Conservation (phyloP, 2,329 filamentous ascomycete genomes). For the Verticillium zaregamsianum region DNA sequence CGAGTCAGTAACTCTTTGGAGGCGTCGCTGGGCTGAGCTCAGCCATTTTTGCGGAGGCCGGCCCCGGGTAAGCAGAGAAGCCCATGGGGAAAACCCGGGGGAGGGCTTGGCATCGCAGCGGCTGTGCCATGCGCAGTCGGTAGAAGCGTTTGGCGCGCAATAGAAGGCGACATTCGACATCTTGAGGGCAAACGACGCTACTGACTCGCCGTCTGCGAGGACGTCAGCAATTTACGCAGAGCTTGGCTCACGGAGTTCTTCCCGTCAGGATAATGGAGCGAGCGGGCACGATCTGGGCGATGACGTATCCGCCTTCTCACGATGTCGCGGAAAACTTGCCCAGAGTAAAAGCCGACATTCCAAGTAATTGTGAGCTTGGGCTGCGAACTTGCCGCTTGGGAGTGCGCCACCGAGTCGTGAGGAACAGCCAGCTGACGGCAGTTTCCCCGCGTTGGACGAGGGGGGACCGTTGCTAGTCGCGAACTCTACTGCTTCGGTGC, state of each 20-base stretch:
- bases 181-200: not conserved
- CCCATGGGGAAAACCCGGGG: not conserved
- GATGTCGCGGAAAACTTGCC: not conserved
- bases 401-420: not conserved
- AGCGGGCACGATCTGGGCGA: not conserved
- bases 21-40: not conserved
- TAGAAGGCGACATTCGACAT: not conserved
- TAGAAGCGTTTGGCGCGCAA: not conserved
- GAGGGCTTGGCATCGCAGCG: not conserved
- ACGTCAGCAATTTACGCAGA: not conserved
- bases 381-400: not conserved
- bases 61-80: not conserved
- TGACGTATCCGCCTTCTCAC: not conserved
- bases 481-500: not conserved
- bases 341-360: not conserved
- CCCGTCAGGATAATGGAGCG: not conserved
- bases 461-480: not conserved
- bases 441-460: not conserved
- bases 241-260: not conserved
- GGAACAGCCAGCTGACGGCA: not conserved
- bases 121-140: not conserved
- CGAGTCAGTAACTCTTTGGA: not conserved
- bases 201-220: not conserved
- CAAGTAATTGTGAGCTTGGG: not conserved
- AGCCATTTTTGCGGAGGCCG: not conserved